A percentile compares a stretch with the other conserved stretches of the same genome.
Evolutionary conservation across 768 basidiomycete species (phyloP).

Genomic region (Boletus subcaerulescens): DNA sequence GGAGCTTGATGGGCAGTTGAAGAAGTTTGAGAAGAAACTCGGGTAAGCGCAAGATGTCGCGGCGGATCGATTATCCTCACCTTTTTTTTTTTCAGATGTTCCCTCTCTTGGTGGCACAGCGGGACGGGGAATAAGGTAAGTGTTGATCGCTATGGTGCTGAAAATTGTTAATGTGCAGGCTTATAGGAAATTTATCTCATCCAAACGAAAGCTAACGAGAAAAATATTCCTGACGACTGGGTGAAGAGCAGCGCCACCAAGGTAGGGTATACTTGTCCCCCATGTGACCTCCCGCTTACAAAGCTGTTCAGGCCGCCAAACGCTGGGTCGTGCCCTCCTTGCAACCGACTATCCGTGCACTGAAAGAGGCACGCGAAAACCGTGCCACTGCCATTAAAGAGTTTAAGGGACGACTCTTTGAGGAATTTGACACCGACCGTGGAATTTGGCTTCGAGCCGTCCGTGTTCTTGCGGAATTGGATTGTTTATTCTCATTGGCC

Average conservation of each 20-base stretch:
- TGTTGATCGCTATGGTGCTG: neutral
- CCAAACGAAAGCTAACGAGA: conserved; percentile 58
- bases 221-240: conserved; percentile 81
- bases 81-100: conserved; percentile 39
- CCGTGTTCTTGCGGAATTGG: conserved; percentile 89
- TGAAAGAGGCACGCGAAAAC: conserved; percentile 94
- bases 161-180: conserved; percentile 1
- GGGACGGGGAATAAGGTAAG: conserved; percentile 75
- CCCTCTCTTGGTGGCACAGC: conserved; percentile 71
- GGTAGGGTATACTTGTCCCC: conserved; percentile 37
- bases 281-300: neutral
- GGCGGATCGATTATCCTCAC: conserved; percentile 11
- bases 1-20: conserved; percentile 64
- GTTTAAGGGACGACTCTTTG: conserved; percentile 77
- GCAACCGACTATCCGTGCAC: conserved; percentile 63
- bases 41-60: conserved; percentile 43
- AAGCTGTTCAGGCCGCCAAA: conserved; percentile 50
- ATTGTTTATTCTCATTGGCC: conserved; percentile 90
- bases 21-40: conserved; percentile 61
- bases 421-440: conserved; percentile 80
- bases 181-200: conserved; percentile 86
- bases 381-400: conserved; percentile 74
- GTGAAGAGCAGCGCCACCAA: conserved; percentile 77
- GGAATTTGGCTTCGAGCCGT: conserved; percentile 79
- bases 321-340: conserved; percentile 80